Percentiles rank a stretch among this genome's conserved stretches.
phyloP scores from a whole-genome alignment of 2,329 filamentous ascomycete species.

The Colletotrichum tanaceti region DNA sequence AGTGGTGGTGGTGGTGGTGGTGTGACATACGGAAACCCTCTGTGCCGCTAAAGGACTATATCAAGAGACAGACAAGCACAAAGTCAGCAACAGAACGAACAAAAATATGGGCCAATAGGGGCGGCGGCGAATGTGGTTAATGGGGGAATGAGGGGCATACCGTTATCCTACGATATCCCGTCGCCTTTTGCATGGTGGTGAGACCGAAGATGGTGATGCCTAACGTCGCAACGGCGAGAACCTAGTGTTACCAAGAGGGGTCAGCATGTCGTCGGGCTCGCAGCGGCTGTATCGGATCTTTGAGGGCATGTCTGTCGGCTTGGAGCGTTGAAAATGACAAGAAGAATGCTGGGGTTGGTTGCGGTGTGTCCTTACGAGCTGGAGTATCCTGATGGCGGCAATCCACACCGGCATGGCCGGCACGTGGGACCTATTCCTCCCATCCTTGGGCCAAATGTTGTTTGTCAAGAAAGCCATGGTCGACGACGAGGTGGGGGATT shows the following conservation, averaged over 20 bases:
- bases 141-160: conserved; percentile 23
- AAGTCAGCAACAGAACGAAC: conserved; percentile 18
- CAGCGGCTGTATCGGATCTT: not conserved
- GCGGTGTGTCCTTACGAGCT: conserved; percentile 38
- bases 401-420: conserved; percentile 42
- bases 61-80: not conserved
- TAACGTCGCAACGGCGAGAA: conserved; percentile 38
- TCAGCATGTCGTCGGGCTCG: conserved; percentile 19
- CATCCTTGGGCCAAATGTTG: conserved; percentile 42
- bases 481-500: conserved; percentile 27
- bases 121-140: too few relatives aligned
- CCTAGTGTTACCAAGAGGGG: conserved; percentile 15
- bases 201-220: conserved; percentile 39
- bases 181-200: conserved; percentile 40
- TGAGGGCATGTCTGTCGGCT: not conserved
- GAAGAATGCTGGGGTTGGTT: too few relatives aligned
- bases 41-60: conserved; percentile 39
- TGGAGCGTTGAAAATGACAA: not conserved
- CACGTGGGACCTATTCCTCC: conserved; percentile 40
- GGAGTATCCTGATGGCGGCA: conserved; percentile 36
- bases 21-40: conserved; percentile 42
- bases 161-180: conserved; percentile 41
- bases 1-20: too few relatives aligned
- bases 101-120: too few relatives aligned
- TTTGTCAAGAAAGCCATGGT: conserved; percentile 39